A percentile compares a stretch with the other conserved stretches of the same genome.
Conservation (phyloP, 2,329 filamentous ascomycete genomes). For the Fusarium sp. region DNA sequence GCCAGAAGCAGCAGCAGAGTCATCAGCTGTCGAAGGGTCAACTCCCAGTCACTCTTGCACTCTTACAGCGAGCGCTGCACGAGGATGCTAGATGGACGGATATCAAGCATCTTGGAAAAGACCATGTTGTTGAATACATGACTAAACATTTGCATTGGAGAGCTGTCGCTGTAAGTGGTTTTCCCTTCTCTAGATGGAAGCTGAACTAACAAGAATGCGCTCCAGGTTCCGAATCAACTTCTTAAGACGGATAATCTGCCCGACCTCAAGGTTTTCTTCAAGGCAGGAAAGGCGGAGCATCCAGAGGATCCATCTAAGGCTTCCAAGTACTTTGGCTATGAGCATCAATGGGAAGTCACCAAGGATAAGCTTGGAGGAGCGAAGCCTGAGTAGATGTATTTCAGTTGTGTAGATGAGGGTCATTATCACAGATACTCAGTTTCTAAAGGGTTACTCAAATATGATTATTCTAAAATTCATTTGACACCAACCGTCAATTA, state of each 20-base stretch:
- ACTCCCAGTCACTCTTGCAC: not conserved
- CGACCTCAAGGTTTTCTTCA: not conserved
- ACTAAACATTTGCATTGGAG: not conserved
- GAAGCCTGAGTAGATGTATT: not conserved
- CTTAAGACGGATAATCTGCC: not conserved
- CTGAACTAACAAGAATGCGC: accelerated
- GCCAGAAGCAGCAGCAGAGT: not conserved
- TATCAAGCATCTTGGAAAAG: not conserved
- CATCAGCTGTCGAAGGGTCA: not conserved
- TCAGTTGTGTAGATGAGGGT: too few species aligned
- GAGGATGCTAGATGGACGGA: not conserved
- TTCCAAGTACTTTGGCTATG: not conserved
- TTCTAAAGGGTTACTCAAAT: too few species aligned
- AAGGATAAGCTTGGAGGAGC: not conserved
- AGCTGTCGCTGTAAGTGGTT: not conserved
- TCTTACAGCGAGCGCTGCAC: not conserved
- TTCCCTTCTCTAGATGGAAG: accelerated
- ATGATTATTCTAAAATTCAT: too few species aligned
- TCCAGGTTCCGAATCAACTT: not conserved
- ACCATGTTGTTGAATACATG: not conserved
- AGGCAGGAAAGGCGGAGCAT: not conserved
- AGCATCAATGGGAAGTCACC: not conserved
- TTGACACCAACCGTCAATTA: too few species aligned
- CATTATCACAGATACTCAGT: too few species aligned
- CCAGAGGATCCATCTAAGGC: not conserved